Base-by-base conservation (phyloP, 2,329 filamentous ascomycete species). In the Scedosporium aurantiacum region DNA sequence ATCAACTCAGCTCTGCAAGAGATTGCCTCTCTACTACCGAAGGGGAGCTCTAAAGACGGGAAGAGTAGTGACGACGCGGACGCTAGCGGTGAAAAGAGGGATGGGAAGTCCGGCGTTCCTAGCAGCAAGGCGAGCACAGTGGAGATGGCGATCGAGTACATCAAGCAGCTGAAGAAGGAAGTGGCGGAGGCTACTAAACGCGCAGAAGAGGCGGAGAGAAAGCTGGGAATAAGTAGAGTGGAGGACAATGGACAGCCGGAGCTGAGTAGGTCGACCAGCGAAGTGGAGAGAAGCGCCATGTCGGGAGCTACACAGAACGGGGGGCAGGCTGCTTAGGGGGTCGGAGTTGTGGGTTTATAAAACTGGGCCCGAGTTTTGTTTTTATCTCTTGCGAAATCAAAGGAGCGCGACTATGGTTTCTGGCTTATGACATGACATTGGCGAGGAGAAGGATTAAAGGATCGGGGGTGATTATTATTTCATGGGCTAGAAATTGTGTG, bases 81-180 rank as follows among this genome's bases (percentile, higher is more conserved):
- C 12, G 50, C 7, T 28, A 76, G 72, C 37, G 76, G 74, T 18
- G 79, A 78, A 27, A 78, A 78, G 1, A 78, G 80, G 69, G 74
- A 77, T 32, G 71, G 70, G 5, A 79, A 81, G 70, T 74, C 77
- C 27, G 71, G 70, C 4, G 80, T 84, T 60, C 85, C 88, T 37
- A 91, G 87, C 68, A 97, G 91, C 75, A 99, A 97, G 73, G 94
- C 94, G 1, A 96, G 90, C 67, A 97, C 95, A 0, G 94, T 99
- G n/a, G 94, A 99, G 74, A 87, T 90, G 75, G 94, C 94, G 1
- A 97, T 97, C 68, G 87, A 92, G 62, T 97, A 97, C 70, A 97
- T 99, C 75, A 93, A 90, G 73, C 82, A 86, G 63, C 75, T 99
- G 64, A 86, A 95, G 73, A 78, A 83, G 67, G 89, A 95, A 70